Percentiles rank a stretch among this genome's conserved stretches.
phyloP scores from a whole-genome alignment of 2,329 filamentous ascomycete species.

The Penicillium sp. region DNA sequence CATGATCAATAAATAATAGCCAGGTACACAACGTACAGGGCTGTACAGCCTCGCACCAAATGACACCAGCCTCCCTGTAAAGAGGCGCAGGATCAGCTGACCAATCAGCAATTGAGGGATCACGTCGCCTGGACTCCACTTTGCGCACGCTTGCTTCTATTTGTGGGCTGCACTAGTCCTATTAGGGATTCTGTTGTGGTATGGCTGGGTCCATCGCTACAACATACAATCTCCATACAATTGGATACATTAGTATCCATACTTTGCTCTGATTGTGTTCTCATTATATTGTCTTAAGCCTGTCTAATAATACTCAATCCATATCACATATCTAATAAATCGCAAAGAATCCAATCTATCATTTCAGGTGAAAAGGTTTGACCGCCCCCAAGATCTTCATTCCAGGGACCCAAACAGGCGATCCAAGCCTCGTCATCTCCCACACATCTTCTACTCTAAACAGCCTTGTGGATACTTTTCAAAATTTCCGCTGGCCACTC shows the following conservation, averaged over 20 bases:
- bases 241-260: too few relatives aligned
- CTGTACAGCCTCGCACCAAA: slow-evolving; percentile 18
- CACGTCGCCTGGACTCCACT: slow-evolving; percentile 15
- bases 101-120: slow-evolving; percentile 21
- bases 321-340: too few relatives aligned
- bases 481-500: not conserved
- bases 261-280: too few relatives aligned
- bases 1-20: slow-evolving; percentile 12
- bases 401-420: slow-evolving; percentile 1
- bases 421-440: slow-evolving; percentile 7
- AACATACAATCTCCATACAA: not conserved
- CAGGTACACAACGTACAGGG: not conserved
- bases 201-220: not conserved
- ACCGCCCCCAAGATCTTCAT: slow-evolving; percentile 9
- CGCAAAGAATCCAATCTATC: not conserved
- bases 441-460: not conserved
- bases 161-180: slow-evolving; percentile 12
- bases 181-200: not conserved
- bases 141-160: slow-evolving; percentile 30
- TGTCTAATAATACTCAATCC: too few relatives aligned
- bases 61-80: slow-evolving; percentile 21
- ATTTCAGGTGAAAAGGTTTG: not conserved
- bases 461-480: slow-evolving; percentile 10
- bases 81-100: slow-evolving; percentile 22
- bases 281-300: too few relatives aligned